Percentiles rank a stretch among this genome's conserved stretches.
phyloP scores from a whole-genome alignment of 139 green algal genomes.

The Closterium sp. region DNA sequence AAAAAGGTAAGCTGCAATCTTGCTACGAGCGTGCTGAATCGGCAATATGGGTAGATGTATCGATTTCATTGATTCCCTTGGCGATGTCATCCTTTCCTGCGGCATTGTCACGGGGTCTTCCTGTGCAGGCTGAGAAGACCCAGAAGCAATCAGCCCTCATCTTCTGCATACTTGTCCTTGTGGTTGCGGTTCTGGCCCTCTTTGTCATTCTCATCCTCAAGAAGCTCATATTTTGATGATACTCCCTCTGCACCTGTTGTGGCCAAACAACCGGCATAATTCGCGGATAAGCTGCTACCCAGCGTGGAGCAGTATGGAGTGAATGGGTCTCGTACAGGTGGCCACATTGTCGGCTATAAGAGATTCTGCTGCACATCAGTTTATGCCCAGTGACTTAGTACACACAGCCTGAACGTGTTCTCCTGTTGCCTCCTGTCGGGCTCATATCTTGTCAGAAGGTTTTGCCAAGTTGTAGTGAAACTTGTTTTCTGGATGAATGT shows the following conservation, averaged over 20 bases:
- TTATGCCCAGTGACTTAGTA: no score
- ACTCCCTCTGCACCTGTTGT: background rate
- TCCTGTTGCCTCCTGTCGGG: no score
- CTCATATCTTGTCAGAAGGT: no score
- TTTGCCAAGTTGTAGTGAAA: no score
- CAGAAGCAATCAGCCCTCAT: conserved; percentile 78
- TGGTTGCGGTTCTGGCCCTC: conserved; percentile 80
- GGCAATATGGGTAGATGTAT: background rate
- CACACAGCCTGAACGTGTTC: no score
- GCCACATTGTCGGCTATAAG: no score
- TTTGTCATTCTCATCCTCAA: conserved; percentile 77
- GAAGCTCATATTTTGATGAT: conserved; percentile 29
- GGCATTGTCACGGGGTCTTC: background rate
- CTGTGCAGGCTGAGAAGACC: conserved; percentile 75
- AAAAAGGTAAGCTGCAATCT: conserved; percentile 42
- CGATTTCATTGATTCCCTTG: background rate
- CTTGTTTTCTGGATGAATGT: no score
- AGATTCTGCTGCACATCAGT: no score
- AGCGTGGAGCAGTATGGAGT: background rate
- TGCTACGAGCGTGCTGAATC: background rate
- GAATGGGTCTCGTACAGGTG: background rate
- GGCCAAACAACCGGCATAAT: no score
- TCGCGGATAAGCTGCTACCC: background rate
- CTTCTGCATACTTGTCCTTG: conserved; percentile 89
- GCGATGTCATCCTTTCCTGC: background rate